Conservation (phyloP, 2,329 filamentous ascomycete genomes). For the Zymoseptoria brevis region DNA sequence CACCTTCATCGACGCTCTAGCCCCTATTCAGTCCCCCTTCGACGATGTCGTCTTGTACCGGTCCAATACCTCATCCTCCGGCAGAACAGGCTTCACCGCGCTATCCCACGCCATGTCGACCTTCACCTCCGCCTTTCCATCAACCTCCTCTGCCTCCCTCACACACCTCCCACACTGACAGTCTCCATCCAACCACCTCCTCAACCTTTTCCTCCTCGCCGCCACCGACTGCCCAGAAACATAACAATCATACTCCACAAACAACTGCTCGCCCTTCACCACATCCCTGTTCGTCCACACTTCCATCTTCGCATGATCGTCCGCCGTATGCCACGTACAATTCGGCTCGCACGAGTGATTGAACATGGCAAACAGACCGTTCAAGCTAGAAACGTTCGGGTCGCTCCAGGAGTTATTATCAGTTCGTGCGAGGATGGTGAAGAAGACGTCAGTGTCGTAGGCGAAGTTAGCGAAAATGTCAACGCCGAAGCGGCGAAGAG, state of each 20-base stretch:
- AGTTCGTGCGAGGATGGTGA: constrained; percentile 83
- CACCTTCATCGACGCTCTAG: background rate
- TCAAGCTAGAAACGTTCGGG: constrained; percentile 43
- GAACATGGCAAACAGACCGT: constrained; percentile 87
- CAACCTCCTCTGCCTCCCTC: constrained; percentile 15
- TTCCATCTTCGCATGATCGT: constrained; percentile 15
- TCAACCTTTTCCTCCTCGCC: constrained; percentile 13
- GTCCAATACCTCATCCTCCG: constrained; percentile 9
- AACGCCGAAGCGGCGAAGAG: constrained; percentile 72
- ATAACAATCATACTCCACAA: constrained; percentile 22
- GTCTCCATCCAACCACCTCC: constrained; percentile 21
- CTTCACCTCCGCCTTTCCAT: background rate
- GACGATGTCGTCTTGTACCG: background rate
- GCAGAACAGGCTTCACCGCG: constrained; percentile 13
- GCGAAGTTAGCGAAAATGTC: constrained; percentile 55
- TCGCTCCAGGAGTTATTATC: constrained; percentile 74
- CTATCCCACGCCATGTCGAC: constrained; percentile 8
- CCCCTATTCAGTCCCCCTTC: background rate
- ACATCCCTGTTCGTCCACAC: constrained; percentile 12
- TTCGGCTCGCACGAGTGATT: constrained; percentile 95
- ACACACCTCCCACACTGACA: constrained; percentile 24
- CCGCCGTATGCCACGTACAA: constrained; percentile 62
- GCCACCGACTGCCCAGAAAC: constrained; percentile 8
- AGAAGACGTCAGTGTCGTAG: constrained; percentile 75
- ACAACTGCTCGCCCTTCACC: constrained; percentile 22